Percentiles rank a stretch among this genome's conserved stretches.
phyloP scores from a whole-genome alignment of 179 eudicot species.

The Heliamphora pulchella region DNA sequence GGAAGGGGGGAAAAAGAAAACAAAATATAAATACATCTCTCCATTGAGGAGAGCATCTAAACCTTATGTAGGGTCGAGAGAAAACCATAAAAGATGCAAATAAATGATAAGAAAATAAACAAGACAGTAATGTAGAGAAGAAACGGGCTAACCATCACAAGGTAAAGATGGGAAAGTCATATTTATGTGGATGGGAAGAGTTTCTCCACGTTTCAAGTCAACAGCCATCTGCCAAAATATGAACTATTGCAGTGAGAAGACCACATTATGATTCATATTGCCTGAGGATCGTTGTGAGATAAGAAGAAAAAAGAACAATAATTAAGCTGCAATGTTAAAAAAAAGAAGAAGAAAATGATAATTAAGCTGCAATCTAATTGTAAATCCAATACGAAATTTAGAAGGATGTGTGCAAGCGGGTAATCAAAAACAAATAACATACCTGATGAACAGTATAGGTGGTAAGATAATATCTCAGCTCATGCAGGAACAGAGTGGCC shows the following conservation, averaged over 20 bases:
- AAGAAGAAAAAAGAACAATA: too few species aligned
- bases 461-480: conserved; percentile 76
- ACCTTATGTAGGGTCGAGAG: neutral
- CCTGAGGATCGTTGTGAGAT: neutral
- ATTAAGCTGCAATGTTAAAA: too few species aligned
- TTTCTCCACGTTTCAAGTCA: conserved; percentile 95
- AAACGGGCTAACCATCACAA: conserved; percentile 68
- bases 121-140: conserved; percentile 13
- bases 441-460: conserved; percentile 93
- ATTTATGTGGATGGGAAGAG: conserved; percentile 93
- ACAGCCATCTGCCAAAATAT: conserved; percentile 72
- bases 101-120: neutral
- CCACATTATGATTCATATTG: neutral
- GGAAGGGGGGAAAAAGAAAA: neutral
- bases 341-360: too few species aligned
- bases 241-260: conserved; percentile 15
- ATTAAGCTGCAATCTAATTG: too few species aligned
- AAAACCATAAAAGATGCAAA: neutral
- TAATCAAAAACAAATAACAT: conserved; percentile 17
- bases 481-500: conserved; percentile 82
- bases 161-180: conserved; percentile 95
- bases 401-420: too few species aligned
- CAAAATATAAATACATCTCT: neutral
- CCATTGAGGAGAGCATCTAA: neutral
- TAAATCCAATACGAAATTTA: too few species aligned